These are phyloP conservation scores for Aspergillus homomorphus DNA, from an alignment of 495 filamentous ascomycete genomes.

Conservation along the genomic window DNA sequence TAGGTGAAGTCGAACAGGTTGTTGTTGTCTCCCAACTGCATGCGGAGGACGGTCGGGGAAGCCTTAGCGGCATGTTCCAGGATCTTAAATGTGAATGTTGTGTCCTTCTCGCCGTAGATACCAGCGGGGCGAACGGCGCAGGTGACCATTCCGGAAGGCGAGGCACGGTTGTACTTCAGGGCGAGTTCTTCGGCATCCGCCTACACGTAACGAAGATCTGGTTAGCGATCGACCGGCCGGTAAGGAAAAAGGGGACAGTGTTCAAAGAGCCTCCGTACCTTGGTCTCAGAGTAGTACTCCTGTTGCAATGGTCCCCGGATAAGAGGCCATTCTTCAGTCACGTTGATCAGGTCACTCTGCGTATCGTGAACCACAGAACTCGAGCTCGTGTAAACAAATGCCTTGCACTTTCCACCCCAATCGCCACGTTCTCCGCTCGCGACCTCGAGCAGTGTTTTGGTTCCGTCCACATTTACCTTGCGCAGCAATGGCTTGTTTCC, in stretches of 20 bases:
- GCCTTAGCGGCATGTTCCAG: conserved; percentile 41
- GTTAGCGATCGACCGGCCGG: too few species aligned
- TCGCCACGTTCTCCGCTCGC: conserved; percentile 58
- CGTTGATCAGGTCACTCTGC: conserved; percentile 76
- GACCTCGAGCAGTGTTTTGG: conserved; percentile 71
- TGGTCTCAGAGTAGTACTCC: conserved; percentile 91
- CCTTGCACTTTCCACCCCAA: conserved; percentile 70
- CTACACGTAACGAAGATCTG: conserved; percentile 36
- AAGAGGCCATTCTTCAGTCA: conserved; percentile 82
- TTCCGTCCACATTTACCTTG: conserved; percentile 93
- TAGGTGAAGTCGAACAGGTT: conserved; percentile 67
- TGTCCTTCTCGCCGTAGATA: conserved; percentile 89
- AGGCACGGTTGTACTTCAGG: conserved; percentile 75
- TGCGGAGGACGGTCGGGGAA: conserved; percentile 60
- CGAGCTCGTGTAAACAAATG: conserved; percentile 91
- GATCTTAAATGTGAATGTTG: conserved; percentile 61
- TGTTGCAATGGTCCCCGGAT: conserved; percentile 66
- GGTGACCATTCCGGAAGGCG: conserved; percentile 65
- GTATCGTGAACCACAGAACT: conserved; percentile 85
- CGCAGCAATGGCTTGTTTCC: conserved; percentile 39
- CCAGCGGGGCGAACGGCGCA: conserved; percentile 80
- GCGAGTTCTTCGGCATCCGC: conserved; percentile 84
- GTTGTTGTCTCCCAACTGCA: conserved; percentile 84
- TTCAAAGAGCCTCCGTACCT: too few species aligned
- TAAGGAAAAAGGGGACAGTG: too few species aligned